Base-by-base conservation (phyloP, 2,329 filamentous ascomycete species). In the Elsinoe perseae region DNA sequence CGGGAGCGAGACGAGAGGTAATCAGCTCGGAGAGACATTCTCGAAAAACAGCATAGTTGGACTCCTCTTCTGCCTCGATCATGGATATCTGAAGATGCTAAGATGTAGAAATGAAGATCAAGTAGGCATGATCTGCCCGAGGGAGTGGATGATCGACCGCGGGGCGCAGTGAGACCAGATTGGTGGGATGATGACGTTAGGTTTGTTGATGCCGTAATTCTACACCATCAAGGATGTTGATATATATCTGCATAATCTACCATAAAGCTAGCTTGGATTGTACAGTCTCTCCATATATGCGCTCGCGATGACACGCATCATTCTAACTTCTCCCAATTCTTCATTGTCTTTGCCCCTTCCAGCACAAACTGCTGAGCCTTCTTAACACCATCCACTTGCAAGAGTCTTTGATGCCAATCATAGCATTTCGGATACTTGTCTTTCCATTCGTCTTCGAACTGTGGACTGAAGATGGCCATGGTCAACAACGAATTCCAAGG, bases 11-110 rank as follows among this genome's bases (percentile, higher is more conserved):
- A 58, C 78, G 81, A 50, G 82, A 80, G 54, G 92, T 80, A 10
- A 93, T 75, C 0, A 82, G 77, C 14, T 81, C 80, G 7, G 87
- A 86, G 59, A 93, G 74, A 65, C 81, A 87, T 64, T 93, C 89
- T 55, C 85, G 78, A 69, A 93, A 90, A 46, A 82, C 73, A 54
- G 83, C 79, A 67, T 82, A 85, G 64, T 88, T 88, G 36, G 66
- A 61, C 54, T 70, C 64, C 52, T 74, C 70, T 56, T 74, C 66
- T 14, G 66, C 67, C 21, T 64, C 56, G 20, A 73, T 69, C 68
- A 71, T 69, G 56, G 20, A n/a, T 57, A 55, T 59, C 7, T 46
- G 23, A 25, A 16, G 27, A 5, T 2, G 20, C 16, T n/a, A n/a
- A 34, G 48, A 25, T 18, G 12, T 28, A 18, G 44, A 21, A 20